Base-by-base conservation (phyloP, 2,329 filamentous ascomycete species). In the Aspergillus sp. region DNA sequence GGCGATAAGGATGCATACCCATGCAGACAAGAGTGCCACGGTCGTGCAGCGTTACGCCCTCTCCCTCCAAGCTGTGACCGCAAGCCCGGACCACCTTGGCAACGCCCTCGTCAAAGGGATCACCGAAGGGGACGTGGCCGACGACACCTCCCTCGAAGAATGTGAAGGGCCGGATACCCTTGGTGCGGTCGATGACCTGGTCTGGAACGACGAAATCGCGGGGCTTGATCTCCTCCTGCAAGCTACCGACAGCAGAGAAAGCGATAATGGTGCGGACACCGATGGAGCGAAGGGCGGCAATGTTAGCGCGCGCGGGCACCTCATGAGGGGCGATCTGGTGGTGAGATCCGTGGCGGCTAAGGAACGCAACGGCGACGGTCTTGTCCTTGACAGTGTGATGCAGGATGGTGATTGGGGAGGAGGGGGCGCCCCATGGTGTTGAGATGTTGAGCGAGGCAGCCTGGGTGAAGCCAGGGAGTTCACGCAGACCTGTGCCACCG, bases 181-280 rank as follows among this genome's bases (percentile, higher is more conserved):
- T 98, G 65, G 93, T 98, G 62, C 93, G 90, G 80, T 99, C 95
- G 73, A 98, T 97, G 74, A 96, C 85, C 80, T 99, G 95, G 77
- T 97, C 92, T 0, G 93, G 95, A 12, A 99, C 84, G 51, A 98
- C 90, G 75, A 99, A 99, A 80, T 99, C 95, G 78, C 95, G 89
- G 43, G 95, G 95, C 78, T 90, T 91, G 75, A 99, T 93, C 70
- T 91, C 85, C 80, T 97, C 95, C 73, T 89, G 91, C 72, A 99
- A 80, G 69, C 89, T 93, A 61, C 95, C 95, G 56, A 99, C 95
- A 48, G 95, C 95, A 63, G 89, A 93, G 81, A 99, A 99, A 62
- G 93, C 92, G 71, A 99, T 90, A 73, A 98, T 85, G 72, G 87
- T 90, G 69, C 93, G 88, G 45, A 98, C 95, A 64, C 95, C 95